Evolutionary conservation across 2,329 filamentous ascomycete genomes (phyloP), one percentile per base, ranked within the genome.

Genomic region (Cladophialophora chaetospira): DNA sequence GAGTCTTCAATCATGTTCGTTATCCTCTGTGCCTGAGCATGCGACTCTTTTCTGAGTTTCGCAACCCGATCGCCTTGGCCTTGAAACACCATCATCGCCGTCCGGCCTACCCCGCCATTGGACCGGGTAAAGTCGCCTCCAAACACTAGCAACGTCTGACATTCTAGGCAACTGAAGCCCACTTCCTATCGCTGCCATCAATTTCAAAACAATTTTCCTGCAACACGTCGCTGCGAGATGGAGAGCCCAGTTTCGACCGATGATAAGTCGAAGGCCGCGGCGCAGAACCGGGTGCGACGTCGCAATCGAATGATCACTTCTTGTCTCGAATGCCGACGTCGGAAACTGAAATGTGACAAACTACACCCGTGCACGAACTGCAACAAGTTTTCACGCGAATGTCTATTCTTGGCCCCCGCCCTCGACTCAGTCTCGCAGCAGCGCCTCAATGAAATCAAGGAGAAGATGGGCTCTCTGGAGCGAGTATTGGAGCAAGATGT

Each of bases 341-440:
- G 89, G 36, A 93, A 93, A 72, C 77, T 91, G 54, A 89, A 88
- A 70, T 93, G 89, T 73, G 86, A 89, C 74, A 90, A 89, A 68
- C 72, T 78, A 17, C 81, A 87, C 48, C 87, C 89, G 58, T 93
- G 88, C 69, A 79, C 78, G 62, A 89, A 89, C 70, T 75, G 73
- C 55, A 58, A 73, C 61, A 81, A 80, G 64, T 79, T 79, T 28
- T 74, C 70, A 19, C 76, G 80, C 21, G 79, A 82, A 17, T 84
- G 82, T 64, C 68, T 88, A 33, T 89, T 88, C 67, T 78, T 90
- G 31, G 82, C 84, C 2, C 81, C 84, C 0, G 81, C 84, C 19
- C 75, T 88, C n/a, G 88, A 91, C 69, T 80, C 87, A 58, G 83
- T 82, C 5, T 84, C 84, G 51, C 86, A 89, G 70, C 78, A 86